phyloP scores from a whole-genome alignment of 1,284 basidiomycete species.

The Sparassis latifolia region DNA sequence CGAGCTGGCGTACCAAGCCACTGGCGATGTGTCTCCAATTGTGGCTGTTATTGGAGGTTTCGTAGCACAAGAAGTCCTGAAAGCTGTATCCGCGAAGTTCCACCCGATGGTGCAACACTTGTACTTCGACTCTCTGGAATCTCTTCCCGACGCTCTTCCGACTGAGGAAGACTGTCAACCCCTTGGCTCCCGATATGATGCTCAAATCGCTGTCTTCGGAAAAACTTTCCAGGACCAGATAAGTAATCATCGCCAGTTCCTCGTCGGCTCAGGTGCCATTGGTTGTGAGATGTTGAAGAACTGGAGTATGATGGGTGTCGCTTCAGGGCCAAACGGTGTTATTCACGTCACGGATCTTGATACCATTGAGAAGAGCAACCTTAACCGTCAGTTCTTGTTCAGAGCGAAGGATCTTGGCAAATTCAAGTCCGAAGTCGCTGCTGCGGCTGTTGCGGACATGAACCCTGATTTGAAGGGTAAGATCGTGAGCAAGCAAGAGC shows the following conservation, averaged over 20 bases:
- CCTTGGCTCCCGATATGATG: constrained; percentile 82
- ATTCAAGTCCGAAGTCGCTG: constrained; percentile 97
- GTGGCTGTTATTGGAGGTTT: constrained; percentile 96
- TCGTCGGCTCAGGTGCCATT: constrained; percentile 97
- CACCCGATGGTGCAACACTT: constrained; percentile 94
- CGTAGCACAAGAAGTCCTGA: constrained; percentile 96
- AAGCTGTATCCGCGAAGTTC: constrained; percentile 98
- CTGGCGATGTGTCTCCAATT: constrained; percentile 89
- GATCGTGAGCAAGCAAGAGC: constrained; percentile 87
- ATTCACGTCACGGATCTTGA: constrained; percentile 98
- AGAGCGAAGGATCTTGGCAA: constrained; percentile 94
- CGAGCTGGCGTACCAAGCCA: constrained; percentile 89
- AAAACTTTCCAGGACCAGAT: constrained; percentile 92
- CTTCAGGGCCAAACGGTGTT: constrained; percentile 71
- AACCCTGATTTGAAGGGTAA: constrained; percentile 90
- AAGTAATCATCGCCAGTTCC: constrained; percentile 87
- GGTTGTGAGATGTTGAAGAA: constrained; percentile 99
- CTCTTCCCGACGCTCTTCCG: constrained; percentile 72
- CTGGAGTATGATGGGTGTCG: constrained; percentile 99
- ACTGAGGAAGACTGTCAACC: constrained; percentile 87
- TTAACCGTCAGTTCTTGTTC: constrained; percentile 99
- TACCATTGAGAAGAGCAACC: constrained; percentile 98
- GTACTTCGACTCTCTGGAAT: constrained; percentile 98
- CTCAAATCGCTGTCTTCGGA: constrained; percentile 95
- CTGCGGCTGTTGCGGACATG: constrained; percentile 91